Conservation (phyloP, 495 filamentous ascomycete species). For the Aspergillus taichungensis region DNA sequence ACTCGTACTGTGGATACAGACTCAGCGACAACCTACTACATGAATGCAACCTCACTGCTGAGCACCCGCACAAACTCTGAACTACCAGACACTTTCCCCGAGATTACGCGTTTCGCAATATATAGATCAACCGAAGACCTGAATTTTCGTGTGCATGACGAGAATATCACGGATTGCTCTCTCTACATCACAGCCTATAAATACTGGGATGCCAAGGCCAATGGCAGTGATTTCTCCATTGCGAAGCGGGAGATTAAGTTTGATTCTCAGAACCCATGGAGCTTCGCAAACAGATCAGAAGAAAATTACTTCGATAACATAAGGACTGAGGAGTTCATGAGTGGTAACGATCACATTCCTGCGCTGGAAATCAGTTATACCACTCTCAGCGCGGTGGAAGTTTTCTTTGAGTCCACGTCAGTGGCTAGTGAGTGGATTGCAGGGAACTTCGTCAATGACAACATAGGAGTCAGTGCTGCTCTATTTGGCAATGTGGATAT, state of each 20-base stretch:
- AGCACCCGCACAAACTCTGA: neutral
- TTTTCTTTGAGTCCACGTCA: conserved; percentile 8
- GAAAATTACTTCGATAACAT: neutral
- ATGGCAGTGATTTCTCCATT: conserved; percentile 9
- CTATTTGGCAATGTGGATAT: conserved; percentile 7
- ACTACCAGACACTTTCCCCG: conserved; percentile 6
- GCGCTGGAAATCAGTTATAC: neutral
- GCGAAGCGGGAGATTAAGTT: conserved; percentile 8
- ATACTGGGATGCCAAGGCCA: conserved; percentile 5
- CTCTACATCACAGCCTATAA: conserved; percentile 9
- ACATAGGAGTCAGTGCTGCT: conserved; percentile 7
- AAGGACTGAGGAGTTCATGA: neutral
- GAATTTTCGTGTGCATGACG: conserved; percentile 2
- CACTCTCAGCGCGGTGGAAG: conserved; percentile 1
- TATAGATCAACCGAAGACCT: conserved; percentile 4
- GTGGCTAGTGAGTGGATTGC: conserved; percentile 6
- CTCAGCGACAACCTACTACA: neutral
- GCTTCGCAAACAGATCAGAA: neutral
- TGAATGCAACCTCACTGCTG: conserved; percentile 2
- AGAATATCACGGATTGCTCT: conserved; percentile 13
- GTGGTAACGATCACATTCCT: neutral
- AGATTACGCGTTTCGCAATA: conserved; percentile 10
- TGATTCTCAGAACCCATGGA: conserved; percentile 8
- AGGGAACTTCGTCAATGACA: conserved; percentile 7
- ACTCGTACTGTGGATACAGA: neutral